Base-by-base conservation (phyloP, 2,329 filamentous ascomycete genomes). In the Pezicula rhizophila region DNA sequence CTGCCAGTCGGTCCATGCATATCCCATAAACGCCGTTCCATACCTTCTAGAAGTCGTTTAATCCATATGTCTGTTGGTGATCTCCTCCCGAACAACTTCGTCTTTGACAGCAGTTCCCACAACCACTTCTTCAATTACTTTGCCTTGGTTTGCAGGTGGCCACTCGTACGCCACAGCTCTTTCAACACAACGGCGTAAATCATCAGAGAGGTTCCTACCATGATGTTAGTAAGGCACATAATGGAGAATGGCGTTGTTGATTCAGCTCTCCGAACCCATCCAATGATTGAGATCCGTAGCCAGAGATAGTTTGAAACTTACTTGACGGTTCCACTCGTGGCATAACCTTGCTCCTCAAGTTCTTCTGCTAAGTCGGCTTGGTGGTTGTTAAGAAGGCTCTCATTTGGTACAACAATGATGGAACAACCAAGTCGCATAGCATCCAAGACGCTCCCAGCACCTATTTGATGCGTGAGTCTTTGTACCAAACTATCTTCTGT, bases 381-480 rank as follows among this genome's bases (percentile, higher is more conserved):
- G 64, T 99, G 93, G 60, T 99, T 92, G 62, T 95, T 84, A 59
- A 96, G 77, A 0, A 99, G 77, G 6, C 75, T 73, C 2, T 82
- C 77, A 65, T 99, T 99, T 2, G 92, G 87, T 2, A 99, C 90
- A 1, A 96, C 89, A 44, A 99, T 78, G n/a, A 97, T 72, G 2
- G 88, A 84, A 0, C 90, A 72, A 12, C 81, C 79, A 46, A 87
- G 72, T 39, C 87, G 81, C 53, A 95, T 79, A 1, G 84, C 89
- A 64, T 91, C 89, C 1, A 97, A 75, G 25, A 97, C 90, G 3
- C 89, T 90, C 8, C 93, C 93, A 11, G 92, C 91, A 14, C 92
- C 91, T 96, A 45, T 5, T 14, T 33, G 26, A 38, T 11, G 6
- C 28, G 37, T 42, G 39, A 39, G 52, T 38, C 31, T 23, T 33